A percentile compares a stretch with the other conserved stretches of the same genome.
Conservation (phyloP, 805 yeast species). For the Yarrowia sp. region DNA sequence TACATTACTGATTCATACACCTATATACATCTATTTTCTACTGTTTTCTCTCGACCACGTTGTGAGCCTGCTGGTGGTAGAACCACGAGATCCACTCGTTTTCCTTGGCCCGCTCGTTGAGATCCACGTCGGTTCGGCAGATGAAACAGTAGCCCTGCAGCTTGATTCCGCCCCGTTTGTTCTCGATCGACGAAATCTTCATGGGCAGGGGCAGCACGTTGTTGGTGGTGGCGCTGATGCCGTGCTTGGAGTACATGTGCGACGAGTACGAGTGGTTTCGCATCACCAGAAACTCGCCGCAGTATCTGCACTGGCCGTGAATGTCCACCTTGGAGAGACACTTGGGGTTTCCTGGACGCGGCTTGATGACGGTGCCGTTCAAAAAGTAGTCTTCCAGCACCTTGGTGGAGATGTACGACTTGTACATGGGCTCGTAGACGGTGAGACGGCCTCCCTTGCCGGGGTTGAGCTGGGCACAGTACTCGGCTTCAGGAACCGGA, state of each 20-base stretch:
- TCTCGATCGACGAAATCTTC: background rate
- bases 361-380: background rate
- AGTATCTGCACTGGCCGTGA: conserved; percentile 35
- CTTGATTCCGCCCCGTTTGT: conserved; percentile 9
- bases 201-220: conserved; percentile 26
- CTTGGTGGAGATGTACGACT: conserved; percentile 31
- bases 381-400: conserved; percentile 11
- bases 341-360: conserved; percentile 21
- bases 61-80: conserved; percentile 37
- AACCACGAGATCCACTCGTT: conserved; percentile 38
- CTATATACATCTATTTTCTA: conserved; percentile 7
- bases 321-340: conserved; percentile 14
- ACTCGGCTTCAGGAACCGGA: conserved; percentile 4
- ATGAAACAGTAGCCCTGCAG: conserved; percentile 32
- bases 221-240: conserved; percentile 33
- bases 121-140: conserved; percentile 9
- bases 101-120: conserved; percentile 35
- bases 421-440: conserved; percentile 30
- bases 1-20: background rate
- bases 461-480: conserved; percentile 6
- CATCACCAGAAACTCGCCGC: conserved; percentile 37
- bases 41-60: conserved; percentile 18
- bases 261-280: conserved; percentile 39
- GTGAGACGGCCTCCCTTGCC: conserved; percentile 18
- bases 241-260: conserved; percentile 37